A percentile compares a stretch with the other conserved stretches of the same genome.
Evolutionary conservation across 352 stramenopile genomes (phyloP).

Genomic region (Phytophthora citricola): DNA sequence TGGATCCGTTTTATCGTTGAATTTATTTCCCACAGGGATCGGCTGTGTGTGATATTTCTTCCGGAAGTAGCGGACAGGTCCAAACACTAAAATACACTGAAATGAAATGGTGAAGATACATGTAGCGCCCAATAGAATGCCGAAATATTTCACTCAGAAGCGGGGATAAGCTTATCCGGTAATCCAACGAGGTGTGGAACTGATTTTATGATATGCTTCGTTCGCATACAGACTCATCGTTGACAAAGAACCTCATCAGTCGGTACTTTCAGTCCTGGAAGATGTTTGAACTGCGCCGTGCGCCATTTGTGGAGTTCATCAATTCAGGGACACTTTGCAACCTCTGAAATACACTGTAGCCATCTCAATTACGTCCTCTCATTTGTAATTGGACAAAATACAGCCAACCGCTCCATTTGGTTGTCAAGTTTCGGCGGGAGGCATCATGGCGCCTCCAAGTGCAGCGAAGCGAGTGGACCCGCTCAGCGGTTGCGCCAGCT

Average conservation of each 20-base stretch:
- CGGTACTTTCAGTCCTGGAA: slow-evolving; percentile 29
- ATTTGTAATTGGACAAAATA: slow-evolving; percentile 32
- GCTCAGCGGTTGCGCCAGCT: slow-evolving; percentile 37
- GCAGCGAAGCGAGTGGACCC: slow-evolving; percentile 34
- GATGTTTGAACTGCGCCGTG: no score
- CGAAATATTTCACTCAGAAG: slow-evolving; percentile 48
- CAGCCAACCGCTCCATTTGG: slow-evolving; percentile 10
- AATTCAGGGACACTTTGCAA: no score
- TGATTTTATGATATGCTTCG: slow-evolving; percentile 45
- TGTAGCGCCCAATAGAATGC: slow-evolving; percentile 35
- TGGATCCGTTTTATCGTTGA: no score
- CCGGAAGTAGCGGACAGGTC: slow-evolving; percentile 46
- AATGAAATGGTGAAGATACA: slow-evolving; percentile 34
- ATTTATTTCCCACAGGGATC: no score
- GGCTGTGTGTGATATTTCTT: slow-evolving; percentile 37
- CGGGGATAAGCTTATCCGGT: slow-evolving; percentile 37
- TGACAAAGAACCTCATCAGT: slow-evolving; percentile 43
- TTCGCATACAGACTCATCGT: slow-evolving; percentile 43
- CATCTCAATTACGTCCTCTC: slow-evolving; percentile 13
- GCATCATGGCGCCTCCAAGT: slow-evolving; percentile 19
- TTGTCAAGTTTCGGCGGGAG: slow-evolving; percentile 6
- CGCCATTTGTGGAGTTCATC: no score
- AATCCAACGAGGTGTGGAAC: slow-evolving; percentile 62
- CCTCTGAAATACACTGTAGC: slow-evolving; percentile 1
- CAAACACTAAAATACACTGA: slow-evolving; percentile 46